Evolutionary conservation across 1,139 yeast genomes (phyloP).

Genomic region (Diutina rugosa): DNA sequence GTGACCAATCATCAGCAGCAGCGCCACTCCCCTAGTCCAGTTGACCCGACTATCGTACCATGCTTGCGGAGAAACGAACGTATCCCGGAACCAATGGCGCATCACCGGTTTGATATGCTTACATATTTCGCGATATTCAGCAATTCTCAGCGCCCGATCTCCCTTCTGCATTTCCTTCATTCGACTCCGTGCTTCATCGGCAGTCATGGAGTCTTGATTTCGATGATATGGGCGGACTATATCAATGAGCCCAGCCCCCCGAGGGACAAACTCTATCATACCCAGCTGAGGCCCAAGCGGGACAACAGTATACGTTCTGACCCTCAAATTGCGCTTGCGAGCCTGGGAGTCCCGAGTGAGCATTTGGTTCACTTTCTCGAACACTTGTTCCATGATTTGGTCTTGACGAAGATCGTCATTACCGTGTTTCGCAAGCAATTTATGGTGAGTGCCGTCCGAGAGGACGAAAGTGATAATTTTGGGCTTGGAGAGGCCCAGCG

Average conservation of each 20-base stretch:
- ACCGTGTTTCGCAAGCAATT: conserved; percentile 66
- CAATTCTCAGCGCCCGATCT: conserved; percentile 31
- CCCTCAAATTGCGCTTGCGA: conserved; percentile 38
- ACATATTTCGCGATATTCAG: conserved; percentile 39
- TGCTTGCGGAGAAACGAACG: conserved; percentile 46
- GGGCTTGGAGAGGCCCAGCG: conserved; percentile 79
- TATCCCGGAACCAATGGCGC: conserved; percentile 55
- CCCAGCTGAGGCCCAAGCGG: conserved; percentile 88
- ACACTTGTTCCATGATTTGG: conserved; percentile 95
- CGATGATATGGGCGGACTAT: conserved; percentile 47
- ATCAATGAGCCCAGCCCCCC: conserved; percentile 63
- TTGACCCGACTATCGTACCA: conserved; percentile 62
- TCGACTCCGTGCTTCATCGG: conserved; percentile 46
- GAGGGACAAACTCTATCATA: conserved; percentile 76
- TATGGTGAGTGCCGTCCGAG: conserved; percentile 44
- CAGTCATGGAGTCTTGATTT: conserved; percentile 31
- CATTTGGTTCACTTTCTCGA: conserved; percentile 71
- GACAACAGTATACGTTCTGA: conserved; percentile 79
- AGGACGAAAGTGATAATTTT: conserved; percentile 50
- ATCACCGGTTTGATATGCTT: conserved; percentile 51
- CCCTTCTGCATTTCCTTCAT: conserved; percentile 50
- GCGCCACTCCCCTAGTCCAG: conserved; percentile 74
- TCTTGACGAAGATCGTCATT: conserved; percentile 92
- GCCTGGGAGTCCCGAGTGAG: conserved; percentile 46
- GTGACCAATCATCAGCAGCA: conserved; percentile 77